Conservation (phyloP, 1,284 basidiomycete species). For the Termitomyces sp. region DNA sequence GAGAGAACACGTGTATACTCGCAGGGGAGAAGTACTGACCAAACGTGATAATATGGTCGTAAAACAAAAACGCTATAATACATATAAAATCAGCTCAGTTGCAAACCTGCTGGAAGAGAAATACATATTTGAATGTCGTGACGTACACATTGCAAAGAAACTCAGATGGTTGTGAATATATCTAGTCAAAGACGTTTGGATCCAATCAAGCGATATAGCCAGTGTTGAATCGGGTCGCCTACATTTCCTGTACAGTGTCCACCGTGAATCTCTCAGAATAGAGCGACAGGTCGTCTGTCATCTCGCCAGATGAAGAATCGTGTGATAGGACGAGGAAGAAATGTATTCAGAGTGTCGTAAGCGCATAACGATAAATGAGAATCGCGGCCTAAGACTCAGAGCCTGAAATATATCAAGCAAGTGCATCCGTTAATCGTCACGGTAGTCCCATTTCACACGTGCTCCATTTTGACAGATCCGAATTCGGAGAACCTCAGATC, state of each 20-base stretch:
- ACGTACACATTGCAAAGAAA: conserved; percentile 27
- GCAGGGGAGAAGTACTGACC: conserved; percentile 18
- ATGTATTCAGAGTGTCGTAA: too few relatives aligned
- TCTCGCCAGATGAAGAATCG: neutral
- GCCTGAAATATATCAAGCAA: too few relatives aligned
- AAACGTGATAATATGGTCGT: conserved; percentile 33
- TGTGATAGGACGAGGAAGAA: too few relatives aligned
- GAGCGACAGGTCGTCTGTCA: conserved; percentile 8
- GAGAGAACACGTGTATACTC: neutral
- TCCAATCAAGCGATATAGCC: neutral
- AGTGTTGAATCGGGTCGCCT: neutral
- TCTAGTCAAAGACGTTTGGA: conserved; percentile 5
- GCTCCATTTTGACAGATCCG: too few relatives aligned
- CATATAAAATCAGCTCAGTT: neutral
- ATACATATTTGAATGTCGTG: neutral
- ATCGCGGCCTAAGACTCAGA: too few relatives aligned
- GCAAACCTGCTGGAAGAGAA: neutral
- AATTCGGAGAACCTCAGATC: too few relatives aligned
- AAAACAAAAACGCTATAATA: conserved; percentile 30
- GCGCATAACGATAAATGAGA: too few relatives aligned
- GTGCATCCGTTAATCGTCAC: too few relatives aligned
- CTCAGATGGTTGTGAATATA: conserved; percentile 25
- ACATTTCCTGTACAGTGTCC: conserved; percentile 12
- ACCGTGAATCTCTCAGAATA: neutral
- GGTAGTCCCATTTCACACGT: too few relatives aligned